Percentiles rank a stretch among this genome's conserved stretches.
Evolutionary conservation across 2,329 filamentous ascomycete species (phyloP).

Genomic region (Paracamarosporium sp.): DNA sequence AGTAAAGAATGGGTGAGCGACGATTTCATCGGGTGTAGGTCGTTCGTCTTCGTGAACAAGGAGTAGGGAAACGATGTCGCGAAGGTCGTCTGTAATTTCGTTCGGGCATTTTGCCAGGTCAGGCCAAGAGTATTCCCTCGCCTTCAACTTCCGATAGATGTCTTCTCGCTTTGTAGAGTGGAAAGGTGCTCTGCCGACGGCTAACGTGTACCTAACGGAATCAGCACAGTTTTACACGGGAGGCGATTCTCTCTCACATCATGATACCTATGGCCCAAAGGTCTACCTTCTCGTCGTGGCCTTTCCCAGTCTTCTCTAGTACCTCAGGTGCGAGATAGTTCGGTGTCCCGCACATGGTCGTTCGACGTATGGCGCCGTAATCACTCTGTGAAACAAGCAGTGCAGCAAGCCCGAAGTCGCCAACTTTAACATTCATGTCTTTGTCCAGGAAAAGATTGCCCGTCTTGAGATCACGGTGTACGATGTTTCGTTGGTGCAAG

Average conservation of each 20-base stretch:
- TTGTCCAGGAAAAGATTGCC: constrained; percentile 96
- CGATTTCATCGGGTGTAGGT: constrained; percentile 78
- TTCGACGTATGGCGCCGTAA: constrained; percentile 78
- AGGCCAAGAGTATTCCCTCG: constrained; percentile 83
- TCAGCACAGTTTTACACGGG: constrained; percentile 29
- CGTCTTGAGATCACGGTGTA: constrained; percentile 96
- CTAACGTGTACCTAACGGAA: constrained; percentile 80
- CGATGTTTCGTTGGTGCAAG: constrained; percentile 93
- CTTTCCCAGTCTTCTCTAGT: constrained; percentile 89
- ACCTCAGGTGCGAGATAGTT: constrained; percentile 99
- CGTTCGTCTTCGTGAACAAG: constrained; percentile 77
- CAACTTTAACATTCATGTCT: constrained; percentile 97
- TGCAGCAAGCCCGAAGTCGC: constrained; percentile 94
- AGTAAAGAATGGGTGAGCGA: constrained; percentile 81
- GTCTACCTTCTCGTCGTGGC: constrained; percentile 97
- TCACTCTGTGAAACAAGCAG: constrained; percentile 91
- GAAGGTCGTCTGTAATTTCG: constrained; percentile 76
- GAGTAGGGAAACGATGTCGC: constrained; percentile 78
- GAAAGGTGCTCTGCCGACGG: constrained; percentile 95
- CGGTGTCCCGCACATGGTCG: constrained; percentile 93
- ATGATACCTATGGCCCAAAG: constrained; percentile 99
- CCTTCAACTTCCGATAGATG: constrained; percentile 74
- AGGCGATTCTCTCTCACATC: constrained; percentile 63
- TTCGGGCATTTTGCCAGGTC: constrained; percentile 69
- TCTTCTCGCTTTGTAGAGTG: constrained; percentile 89